Percentiles rank a stretch among this genome's conserved stretches.
Conservation (phyloP, 176 grass and related monocot species). For the Cenchrus purpureus region DNA sequence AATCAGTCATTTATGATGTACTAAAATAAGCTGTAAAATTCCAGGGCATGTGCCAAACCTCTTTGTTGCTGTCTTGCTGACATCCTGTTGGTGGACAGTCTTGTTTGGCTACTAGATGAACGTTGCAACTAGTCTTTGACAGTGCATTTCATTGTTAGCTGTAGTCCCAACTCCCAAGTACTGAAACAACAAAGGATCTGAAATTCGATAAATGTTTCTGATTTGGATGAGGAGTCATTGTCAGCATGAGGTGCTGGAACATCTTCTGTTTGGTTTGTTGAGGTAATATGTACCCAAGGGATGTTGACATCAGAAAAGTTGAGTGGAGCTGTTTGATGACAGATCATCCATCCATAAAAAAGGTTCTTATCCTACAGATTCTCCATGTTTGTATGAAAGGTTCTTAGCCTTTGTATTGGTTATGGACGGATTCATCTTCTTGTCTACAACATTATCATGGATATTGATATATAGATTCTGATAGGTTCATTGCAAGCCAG, state of each 20-base stretch:
- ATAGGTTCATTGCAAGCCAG: not conserved
- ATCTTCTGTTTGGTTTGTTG: slow-evolving; percentile 55
- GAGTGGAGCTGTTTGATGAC: slow-evolving; percentile 41
- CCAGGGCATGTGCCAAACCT: not conserved
- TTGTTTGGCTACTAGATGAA: slow-evolving; percentile 1
- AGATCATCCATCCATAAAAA: slow-evolving; percentile 47
- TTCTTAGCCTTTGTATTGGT: slow-evolving; percentile 38
- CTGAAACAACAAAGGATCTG: slow-evolving; percentile 37
- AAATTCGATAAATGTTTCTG: slow-evolving; percentile 54
- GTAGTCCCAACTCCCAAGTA: slow-evolving; percentile 25
- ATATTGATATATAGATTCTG: not conserved
- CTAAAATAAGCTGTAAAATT: slow-evolving; percentile 18
- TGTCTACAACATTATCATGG: slow-evolving; percentile 6
- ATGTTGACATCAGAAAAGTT: slow-evolving; percentile 51
- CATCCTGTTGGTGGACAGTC: slow-evolving; percentile 26
- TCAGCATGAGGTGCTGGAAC: slow-evolving; percentile 52
- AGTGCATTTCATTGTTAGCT: slow-evolving; percentile 25
- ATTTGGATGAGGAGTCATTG: slow-evolving; percentile 53
- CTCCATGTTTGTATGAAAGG: slow-evolving; percentile 41
- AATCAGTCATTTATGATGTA: not conserved
- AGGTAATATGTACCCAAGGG: slow-evolving; percentile 52
- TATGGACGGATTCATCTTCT: slow-evolving; percentile 7
- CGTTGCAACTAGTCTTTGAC: slow-evolving; percentile 20
- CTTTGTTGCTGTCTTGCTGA: not conserved
- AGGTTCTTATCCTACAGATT: slow-evolving; percentile 58